Base-by-base conservation (phyloP, 2,329 filamentous ascomycete genomes). In the Fusarium armeniacum region DNA sequence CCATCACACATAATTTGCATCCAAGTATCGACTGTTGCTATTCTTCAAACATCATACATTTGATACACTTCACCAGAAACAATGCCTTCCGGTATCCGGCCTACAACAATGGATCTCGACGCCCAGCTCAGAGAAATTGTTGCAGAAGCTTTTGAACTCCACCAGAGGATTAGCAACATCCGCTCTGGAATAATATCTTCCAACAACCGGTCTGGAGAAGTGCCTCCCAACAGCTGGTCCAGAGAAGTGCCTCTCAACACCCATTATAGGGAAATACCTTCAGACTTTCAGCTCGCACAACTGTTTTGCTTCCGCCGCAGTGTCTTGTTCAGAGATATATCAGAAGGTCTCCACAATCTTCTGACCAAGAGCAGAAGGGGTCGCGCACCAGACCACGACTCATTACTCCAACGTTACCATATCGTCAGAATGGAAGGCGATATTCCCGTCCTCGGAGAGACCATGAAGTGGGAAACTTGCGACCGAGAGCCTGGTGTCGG, bases 291-390 rank as follows among this genome's bases (percentile, higher is more conserved):
- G 3, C n/a, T 13, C 16, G 8, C 10, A 22, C 6, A 20, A 18
- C 32, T 46, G 26, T 4, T 8, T 12, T 32, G 28, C 28, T 46
- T 46, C 44, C 44, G 18, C 12, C 28, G n/a, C 13, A 40, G 35
- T 28, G 26, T 6, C 24, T 43, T 69, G 32, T 69, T 24, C 47
- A 36, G 8, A 8, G 65, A 69, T 9, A n/a, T 69, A 8, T 38
- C 47, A 32, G 15, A 49, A n/a, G 65, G 22, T 18, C 60, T 69
- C 7, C 50, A 43, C n/a, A 56, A 51, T n/a, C 22, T 57, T 26
- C 38, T 69, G 12, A 11, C 10, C 2, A 36, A 22, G 16, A 38
- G 33, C 5, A 62, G 58, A 12, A 4, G 18, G 15, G 13, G 4
- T 4, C 2, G 7, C 6, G 30, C 24, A 30, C 38, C 47, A 3